A percentile compares a stretch with the other conserved stretches of the same genome.
Evolutionary conservation across 2,329 filamentous ascomycete genomes (phyloP).

Genomic region (Cordyceps tenuipes): DNA sequence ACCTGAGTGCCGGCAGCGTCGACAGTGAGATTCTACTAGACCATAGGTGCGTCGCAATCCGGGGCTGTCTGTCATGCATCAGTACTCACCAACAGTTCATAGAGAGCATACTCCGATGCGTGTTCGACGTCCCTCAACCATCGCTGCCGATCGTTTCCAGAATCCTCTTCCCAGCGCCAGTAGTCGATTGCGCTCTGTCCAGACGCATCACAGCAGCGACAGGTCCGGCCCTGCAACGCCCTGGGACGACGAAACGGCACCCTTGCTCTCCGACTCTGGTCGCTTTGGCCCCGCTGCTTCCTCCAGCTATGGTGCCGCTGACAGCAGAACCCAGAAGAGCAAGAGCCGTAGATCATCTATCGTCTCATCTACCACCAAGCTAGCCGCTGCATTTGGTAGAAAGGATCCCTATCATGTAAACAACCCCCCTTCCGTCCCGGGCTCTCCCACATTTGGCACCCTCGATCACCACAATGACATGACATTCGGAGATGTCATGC

Average conservation of each 20-base stretch:
- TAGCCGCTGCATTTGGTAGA: constrained; percentile 24
- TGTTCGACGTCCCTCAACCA: constrained; percentile 51
- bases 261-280: constrained; percentile 39
- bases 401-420: constrained; percentile 54
- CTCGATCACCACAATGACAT: constrained; percentile 42
- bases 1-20: constrained; percentile 74
- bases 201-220: constrained; percentile 32
- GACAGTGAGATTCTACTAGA: constrained; percentile 85
- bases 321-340: constrained; percentile 25
- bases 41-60: constrained; percentile 54
- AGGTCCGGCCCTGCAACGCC: constrained; percentile 38
- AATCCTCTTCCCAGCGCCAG: constrained; percentile 22
- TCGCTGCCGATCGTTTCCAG: constrained; percentile 29
- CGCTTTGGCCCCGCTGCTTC: constrained; percentile 18
- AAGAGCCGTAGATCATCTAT: constrained; percentile 41
- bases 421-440: constrained; percentile 60
- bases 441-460: constrained; percentile 47
- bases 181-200: constrained; percentile 30
- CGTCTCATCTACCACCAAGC: constrained; percentile 41
- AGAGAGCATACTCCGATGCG: constrained; percentile 56
- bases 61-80: not conserved
- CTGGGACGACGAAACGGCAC: constrained; percentile 44
- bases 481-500: constrained; percentile 61
- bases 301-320: constrained; percentile 36
- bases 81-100: constrained; percentile 12